A percentile compares a stretch with the other conserved stretches of the same genome.
Conservation (phyloP, 495 filamentous ascomycete species). For the Trichoderma asperelloides region DNA sequence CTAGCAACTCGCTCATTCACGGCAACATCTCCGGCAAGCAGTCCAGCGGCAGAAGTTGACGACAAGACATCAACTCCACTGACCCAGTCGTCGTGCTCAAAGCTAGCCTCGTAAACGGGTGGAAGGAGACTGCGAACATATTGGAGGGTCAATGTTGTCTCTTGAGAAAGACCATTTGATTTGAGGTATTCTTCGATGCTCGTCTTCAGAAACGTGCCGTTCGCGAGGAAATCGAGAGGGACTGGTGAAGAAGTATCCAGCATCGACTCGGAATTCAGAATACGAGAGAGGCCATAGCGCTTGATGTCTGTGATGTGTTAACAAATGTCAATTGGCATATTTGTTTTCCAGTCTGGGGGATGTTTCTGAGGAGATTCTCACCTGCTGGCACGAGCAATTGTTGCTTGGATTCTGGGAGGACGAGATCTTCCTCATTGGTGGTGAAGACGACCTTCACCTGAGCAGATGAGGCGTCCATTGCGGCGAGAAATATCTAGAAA, state of each 20-base stretch:
- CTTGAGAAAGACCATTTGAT: constrained; percentile 74
- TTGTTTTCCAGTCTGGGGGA: neutral
- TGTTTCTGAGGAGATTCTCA: constrained; percentile 14
- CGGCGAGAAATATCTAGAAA: neutral
- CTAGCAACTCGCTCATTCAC: constrained; percentile 60
- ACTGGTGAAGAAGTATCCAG: constrained; percentile 68
- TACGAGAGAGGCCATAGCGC: constrained; percentile 81
- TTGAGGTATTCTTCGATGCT: constrained; percentile 84
- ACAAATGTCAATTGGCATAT: neutral
- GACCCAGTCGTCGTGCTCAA: constrained; percentile 96
- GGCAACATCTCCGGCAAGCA: constrained; percentile 40
- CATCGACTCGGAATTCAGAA: constrained; percentile 79
- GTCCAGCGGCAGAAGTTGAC: constrained; percentile 49
- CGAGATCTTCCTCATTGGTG: constrained; percentile 46
- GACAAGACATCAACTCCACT: constrained; percentile 83
- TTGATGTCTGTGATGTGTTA: constrained; percentile 50
- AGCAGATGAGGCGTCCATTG: constrained; percentile 1
- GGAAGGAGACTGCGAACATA: constrained; percentile 88
- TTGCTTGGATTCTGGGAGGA: constrained; percentile 45
- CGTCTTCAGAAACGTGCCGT: constrained; percentile 80
- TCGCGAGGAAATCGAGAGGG: constrained; percentile 92
- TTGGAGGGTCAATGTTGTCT: constrained; percentile 78
- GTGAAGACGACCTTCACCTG: constrained; percentile 32
- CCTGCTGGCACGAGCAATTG: constrained; percentile 45
- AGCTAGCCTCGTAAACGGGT: constrained; percentile 74